Conservation (phyloP, 495 filamentous ascomycete species). For the Penicillium subrubescens region DNA sequence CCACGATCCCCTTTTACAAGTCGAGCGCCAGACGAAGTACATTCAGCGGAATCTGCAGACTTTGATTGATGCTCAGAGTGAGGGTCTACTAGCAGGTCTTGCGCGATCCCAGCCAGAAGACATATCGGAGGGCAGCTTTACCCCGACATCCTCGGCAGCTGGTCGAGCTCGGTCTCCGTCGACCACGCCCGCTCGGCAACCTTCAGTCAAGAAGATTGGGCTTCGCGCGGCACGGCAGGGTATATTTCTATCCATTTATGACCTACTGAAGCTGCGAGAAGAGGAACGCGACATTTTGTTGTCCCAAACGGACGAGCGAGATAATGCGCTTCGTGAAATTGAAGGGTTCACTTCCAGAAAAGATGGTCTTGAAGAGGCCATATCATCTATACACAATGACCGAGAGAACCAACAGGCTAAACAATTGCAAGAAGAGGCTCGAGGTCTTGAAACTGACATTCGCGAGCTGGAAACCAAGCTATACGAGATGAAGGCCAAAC, state of each 20-base stretch:
- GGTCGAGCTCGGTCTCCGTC: slow-evolving; percentile 29
- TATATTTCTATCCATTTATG: slow-evolving; percentile 69
- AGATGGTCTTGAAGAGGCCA: slow-evolving; percentile 47
- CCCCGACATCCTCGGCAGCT: slow-evolving; percentile 36
- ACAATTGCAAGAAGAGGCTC: slow-evolving; percentile 55
- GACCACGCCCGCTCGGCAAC: slow-evolving; percentile 66
- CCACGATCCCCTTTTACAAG: slow-evolving; percentile 43
- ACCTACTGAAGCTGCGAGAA: slow-evolving; percentile 69
- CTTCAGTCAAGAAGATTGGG: slow-evolving; percentile 55
- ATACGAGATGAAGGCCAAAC: slow-evolving; percentile 64
- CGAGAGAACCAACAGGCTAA: slow-evolving; percentile 37
- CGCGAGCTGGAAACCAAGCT: slow-evolving; percentile 64
- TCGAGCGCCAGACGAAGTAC: slow-evolving; percentile 49
- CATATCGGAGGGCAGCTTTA: slow-evolving; percentile 52
- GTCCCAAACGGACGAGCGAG: slow-evolving; percentile 56
- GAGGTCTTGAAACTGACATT: slow-evolving; percentile 61
- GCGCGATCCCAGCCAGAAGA: slow-evolving; percentile 36
- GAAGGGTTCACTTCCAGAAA: slow-evolving; percentile 59
- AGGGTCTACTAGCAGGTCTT: slow-evolving; percentile 65
- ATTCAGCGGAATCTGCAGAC: slow-evolving; percentile 78
- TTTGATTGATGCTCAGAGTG: slow-evolving; percentile 82
- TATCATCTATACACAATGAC: slow-evolving; percentile 43
- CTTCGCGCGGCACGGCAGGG: slow-evolving; percentile 70
- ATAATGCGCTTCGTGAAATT: slow-evolving; percentile 61
- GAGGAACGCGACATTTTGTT: slow-evolving; percentile 68